Percentiles rank a stretch among this genome's conserved stretches.
Conservation (phyloP, 495 filamentous ascomycete genomes). For the Penicillium paradoxum region DNA sequence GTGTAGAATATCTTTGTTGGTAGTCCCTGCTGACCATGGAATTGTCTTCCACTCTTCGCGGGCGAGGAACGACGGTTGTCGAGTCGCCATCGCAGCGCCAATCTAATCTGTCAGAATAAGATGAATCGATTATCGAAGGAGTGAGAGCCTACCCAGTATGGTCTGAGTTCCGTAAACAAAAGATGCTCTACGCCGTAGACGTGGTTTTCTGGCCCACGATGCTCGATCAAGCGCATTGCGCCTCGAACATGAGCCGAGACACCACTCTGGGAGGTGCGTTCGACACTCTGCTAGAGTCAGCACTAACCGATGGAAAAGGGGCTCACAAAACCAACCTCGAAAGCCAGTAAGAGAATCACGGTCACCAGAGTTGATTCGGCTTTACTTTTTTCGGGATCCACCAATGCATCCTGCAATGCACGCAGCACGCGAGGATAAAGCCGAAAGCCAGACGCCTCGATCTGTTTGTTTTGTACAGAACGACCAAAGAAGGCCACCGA, state of each 20-base stretch:
- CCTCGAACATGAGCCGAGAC: constrained; percentile 39
- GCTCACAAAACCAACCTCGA: constrained; percentile 27
- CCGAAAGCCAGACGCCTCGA: constrained; percentile 37
- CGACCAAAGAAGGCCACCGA: constrained; percentile 42
- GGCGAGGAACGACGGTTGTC: constrained; percentile 35
- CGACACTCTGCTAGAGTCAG: constrained; percentile 34
- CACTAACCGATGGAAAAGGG: background rate
- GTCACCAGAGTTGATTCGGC: constrained; percentile 43
- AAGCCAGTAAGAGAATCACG: constrained; percentile 41
- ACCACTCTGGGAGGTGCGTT: constrained; percentile 34
- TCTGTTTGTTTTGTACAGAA: constrained; percentile 31
- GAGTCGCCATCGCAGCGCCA: constrained; percentile 29
- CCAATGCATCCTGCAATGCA: constrained; percentile 36
- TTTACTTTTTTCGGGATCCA: constrained; percentile 37
- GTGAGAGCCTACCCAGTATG: constrained; percentile 38
- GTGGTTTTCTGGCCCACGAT: constrained; percentile 43
- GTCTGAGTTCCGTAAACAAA: constrained; percentile 39
- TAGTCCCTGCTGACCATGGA: constrained; percentile 40
- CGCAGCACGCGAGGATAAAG: constrained; percentile 39
- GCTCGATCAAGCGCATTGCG: constrained; percentile 40
- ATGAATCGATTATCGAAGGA: background rate
- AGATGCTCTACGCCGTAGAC: constrained; percentile 44
- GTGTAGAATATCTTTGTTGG: constrained; percentile 39
- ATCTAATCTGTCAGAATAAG: constrained; percentile 22
- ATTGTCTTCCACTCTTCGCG: constrained; percentile 42